A percentile compares a stretch with the other conserved stretches of the same genome.
These are phyloP conservation scores for Rhizoclosmatium sp. DNA, from an alignment of 192 early-diverging fungal genomes.

Conservation along the genomic window DNA sequence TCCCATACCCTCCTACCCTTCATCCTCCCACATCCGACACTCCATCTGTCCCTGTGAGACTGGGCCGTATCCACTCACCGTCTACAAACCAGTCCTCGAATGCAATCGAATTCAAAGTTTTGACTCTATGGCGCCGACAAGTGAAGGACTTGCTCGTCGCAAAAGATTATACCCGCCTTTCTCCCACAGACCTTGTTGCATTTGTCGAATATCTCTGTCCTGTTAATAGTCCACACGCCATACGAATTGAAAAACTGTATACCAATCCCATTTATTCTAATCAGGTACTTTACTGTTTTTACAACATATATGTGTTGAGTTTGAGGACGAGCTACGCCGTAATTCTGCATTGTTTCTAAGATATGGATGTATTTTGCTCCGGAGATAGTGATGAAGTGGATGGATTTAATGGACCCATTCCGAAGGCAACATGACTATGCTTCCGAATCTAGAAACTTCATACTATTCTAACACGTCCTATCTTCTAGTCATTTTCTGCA, in stretches of 20 bases:
- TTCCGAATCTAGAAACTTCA: not conserved
- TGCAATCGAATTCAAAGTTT: slow-evolving; percentile 21
- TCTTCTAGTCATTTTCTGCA: slow-evolving; percentile 13
- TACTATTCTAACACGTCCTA: not conserved
- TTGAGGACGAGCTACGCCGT: too few species aligned
- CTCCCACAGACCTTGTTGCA: slow-evolving; percentile 10
- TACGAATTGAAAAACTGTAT: slow-evolving; percentile 27
- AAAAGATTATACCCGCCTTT: slow-evolving; percentile 6
- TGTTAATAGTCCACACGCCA: not conserved
- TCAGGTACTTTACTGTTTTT: not conserved
- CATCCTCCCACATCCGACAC: not conserved
- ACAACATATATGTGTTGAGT: too few species aligned
- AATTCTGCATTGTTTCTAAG: not conserved
- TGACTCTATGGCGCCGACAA: slow-evolving; percentile 21
- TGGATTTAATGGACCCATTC: too few species aligned
- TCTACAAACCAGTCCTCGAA: too few species aligned
- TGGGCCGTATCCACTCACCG: not conserved
- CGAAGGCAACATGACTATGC: too few species aligned
- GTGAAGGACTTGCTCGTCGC: slow-evolving; percentile 19
- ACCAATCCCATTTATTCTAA: slow-evolving; percentile 5
- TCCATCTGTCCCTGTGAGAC: not conserved
- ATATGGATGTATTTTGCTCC: not conserved
- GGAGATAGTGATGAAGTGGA: too few species aligned
- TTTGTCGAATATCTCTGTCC: slow-evolving; percentile 39
- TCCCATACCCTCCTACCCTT: not conserved